A percentile compares a stretch with the other conserved stretches of the same genome.
phyloP scores from a whole-genome alignment of 495 filamentous ascomycete species.

The Pseudotulostoma volvatum region DNA sequence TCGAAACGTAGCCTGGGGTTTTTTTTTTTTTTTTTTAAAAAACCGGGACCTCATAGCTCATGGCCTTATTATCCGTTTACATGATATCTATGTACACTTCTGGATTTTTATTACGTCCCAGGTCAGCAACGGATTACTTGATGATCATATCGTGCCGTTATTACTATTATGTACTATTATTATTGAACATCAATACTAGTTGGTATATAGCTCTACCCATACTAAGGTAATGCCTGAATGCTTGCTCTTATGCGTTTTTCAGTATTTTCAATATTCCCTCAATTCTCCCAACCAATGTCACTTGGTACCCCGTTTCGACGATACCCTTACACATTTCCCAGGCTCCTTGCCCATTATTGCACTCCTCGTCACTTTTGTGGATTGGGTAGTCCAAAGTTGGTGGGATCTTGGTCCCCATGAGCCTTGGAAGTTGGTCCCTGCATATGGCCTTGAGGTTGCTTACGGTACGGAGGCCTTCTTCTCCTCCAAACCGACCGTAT shows the following conservation, averaged over 20 bases:
- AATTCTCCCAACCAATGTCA: conserved; percentile 30
- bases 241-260: conserved; percentile 15
- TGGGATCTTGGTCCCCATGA: conserved; percentile 60
- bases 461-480: conserved; percentile 67
- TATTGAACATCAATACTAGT: no score
- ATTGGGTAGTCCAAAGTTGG: conserved; percentile 67
- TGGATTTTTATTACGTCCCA: no score
- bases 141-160: no score
- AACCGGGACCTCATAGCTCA: no score
- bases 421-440: conserved; percentile 45
- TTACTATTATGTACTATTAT: no score
- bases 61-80: no score
- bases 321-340: conserved; percentile 46
- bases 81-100: no score
- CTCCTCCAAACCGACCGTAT: conserved; percentile 85
- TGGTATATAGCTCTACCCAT: no score
- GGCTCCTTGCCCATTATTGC: conserved; percentile 33
- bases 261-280: conserved; percentile 33
- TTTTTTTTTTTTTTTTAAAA: no score
- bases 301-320: conserved; percentile 45
- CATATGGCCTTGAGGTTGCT: conserved; percentile 81
- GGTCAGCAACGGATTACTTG: no score
- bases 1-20: no score
- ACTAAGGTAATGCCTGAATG: no score
- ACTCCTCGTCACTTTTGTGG: conserved; percentile 26